Evolutionary conservation across 139 green algal genomes (phyloP).

Genomic region (Chlamydomonas eustigma): DNA sequence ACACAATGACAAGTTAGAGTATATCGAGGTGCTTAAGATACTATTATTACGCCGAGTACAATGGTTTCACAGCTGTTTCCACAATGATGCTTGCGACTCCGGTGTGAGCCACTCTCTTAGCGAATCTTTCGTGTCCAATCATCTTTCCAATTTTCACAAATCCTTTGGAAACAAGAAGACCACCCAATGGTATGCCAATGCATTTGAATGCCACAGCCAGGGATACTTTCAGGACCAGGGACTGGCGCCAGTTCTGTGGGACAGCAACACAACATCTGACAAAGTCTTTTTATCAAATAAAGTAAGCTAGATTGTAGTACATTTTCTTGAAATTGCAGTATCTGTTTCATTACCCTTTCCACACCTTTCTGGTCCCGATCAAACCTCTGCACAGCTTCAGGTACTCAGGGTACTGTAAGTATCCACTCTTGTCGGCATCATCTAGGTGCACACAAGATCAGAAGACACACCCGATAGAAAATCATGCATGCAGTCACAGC

Average conservation of each 20-base stretch:
- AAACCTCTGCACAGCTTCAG: conserved; percentile 7
- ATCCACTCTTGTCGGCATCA: not conserved
- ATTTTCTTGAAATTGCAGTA: too few relatives aligned
- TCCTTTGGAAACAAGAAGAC: not conserved
- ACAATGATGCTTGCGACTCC: not conserved
- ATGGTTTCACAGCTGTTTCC: not conserved
- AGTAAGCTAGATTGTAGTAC: too few relatives aligned
- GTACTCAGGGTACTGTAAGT: not conserved
- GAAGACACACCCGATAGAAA: too few relatives aligned
- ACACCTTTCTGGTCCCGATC: not conserved
- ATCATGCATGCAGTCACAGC: too few relatives aligned
- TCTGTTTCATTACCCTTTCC: too few relatives aligned
- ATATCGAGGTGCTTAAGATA: too few relatives aligned
- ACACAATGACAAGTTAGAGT: too few relatives aligned
- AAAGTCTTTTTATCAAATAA: not conserved
- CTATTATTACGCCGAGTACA: not conserved
- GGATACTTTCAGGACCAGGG: not conserved
- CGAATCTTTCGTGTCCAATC: not conserved
- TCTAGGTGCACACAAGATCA: not conserved
- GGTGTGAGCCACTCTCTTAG: not conserved
- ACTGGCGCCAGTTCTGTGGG: not conserved
- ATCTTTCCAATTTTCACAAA: not conserved
- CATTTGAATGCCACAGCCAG: not conserved
- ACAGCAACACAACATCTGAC: not conserved
- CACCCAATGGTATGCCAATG: not conserved